Evolutionary conservation across 768 basidiomycete genomes (phyloP).

Genomic region (Suillus fuscotomentosus): DNA sequence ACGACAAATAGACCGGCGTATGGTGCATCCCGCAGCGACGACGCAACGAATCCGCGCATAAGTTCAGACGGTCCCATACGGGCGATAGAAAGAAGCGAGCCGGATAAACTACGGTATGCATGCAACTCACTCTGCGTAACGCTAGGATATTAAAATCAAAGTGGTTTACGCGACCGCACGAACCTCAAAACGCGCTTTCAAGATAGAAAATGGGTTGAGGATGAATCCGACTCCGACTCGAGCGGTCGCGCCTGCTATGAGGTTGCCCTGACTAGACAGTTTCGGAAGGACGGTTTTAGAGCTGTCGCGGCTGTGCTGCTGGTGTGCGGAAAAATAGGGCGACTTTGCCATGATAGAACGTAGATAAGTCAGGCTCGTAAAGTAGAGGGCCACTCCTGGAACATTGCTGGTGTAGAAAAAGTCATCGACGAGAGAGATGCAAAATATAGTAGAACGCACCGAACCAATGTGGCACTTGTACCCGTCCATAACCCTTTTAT

Average conservation of each 20-base stretch:
- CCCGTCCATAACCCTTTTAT: conserved; percentile 83
- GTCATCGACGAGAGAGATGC: not conserved
- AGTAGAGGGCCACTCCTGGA: conserved; percentile 91
- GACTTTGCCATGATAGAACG: conserved; percentile 74
- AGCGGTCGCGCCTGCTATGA: conserved; percentile 81
- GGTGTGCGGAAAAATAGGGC: conserved; percentile 56
- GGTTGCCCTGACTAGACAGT: conserved; percentile 76
- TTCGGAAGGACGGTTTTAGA: conserved; percentile 61
- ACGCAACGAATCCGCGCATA: conserved; percentile 82
- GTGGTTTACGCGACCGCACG: conserved; percentile 14
- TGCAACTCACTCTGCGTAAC: conserved; percentile 72
- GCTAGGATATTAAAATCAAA: conserved; percentile 2
- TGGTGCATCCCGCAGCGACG: conserved; percentile 91
- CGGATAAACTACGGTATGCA: conserved; percentile 59
- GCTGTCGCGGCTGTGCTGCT: conserved; percentile 15
- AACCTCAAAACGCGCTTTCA: conserved; percentile 93
- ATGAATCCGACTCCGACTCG: conserved; percentile 80
- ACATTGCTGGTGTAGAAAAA: conserved; percentile 61
- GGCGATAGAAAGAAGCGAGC: conserved; percentile 56
- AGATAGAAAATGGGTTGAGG: conserved; percentile 85
- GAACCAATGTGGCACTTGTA: conserved; percentile 72
- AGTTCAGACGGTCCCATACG: conserved; percentile 79
- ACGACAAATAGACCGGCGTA: conserved; percentile 90
- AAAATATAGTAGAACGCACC: conserved; percentile 40
- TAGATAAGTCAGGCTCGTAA: conserved; percentile 81